Evolutionary conservation across 441 rosid genomes (phyloP), one percentile per base, ranked within the genome.

Genomic region (Gossypium schwendimanii): DNA sequence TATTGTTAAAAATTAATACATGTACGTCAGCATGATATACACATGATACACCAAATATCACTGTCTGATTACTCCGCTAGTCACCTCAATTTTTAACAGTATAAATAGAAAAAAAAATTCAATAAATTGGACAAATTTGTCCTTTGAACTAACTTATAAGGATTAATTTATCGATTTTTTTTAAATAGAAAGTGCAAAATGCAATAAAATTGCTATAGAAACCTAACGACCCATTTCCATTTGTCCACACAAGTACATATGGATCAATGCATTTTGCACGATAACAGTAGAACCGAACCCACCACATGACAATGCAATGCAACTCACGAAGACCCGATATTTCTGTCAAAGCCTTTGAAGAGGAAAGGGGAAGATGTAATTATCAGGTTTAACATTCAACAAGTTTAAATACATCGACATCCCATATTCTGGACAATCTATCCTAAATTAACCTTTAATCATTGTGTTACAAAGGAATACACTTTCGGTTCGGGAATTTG

Each of bases 321-420:
- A 89, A 81, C 76, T 89, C 41, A 84, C n/a, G 73, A 72, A 33
- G 75, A 64, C 2, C 80, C 85, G 20, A 74, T 10, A 67, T 39
- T 81, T 9, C 49, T 50, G 7, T 77, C 65, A 55, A 85, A 81
- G 71, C 85, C 85, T 74, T 82, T 87, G 21, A 90, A 65, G 83
- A 88, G 78, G 75, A 84, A 85, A 0, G 92, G 92, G 91, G 75
- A 77, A 88, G 5, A 91, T 87, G 69, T 85, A 80, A 36, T 78
- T 50, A 50, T 89, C 89, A 2, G 92, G 93, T 55, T 15, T 76
- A 63, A 87, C 75, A 79, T 82, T 79, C 47, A 73, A 41, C 93
- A 90, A 87, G 60, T 63, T 73, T 73, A 24, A 87, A 54, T 91
- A 90, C 81, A 82, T 69, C 1, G 69, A 72, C 68, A 90, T 65